These are phyloP conservation scores for Mycena rebaudengoi DNA, from an alignment of 768 basidiomycete genomes.

Conservation along the genomic window DNA sequence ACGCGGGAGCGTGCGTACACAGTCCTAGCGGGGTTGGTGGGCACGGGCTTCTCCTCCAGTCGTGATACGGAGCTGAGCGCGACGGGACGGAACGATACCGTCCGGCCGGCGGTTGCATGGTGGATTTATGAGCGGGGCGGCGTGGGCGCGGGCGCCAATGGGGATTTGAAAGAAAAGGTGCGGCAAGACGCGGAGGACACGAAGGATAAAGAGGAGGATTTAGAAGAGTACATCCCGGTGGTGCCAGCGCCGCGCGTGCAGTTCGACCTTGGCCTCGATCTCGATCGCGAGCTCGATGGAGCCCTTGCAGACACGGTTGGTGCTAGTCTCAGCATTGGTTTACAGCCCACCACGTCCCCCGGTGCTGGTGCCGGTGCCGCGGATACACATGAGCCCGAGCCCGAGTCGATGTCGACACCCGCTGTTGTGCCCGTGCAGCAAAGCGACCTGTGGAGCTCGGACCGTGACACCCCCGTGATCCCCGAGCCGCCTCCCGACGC, in stretches of 20 bases:
- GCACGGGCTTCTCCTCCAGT: conserved; percentile 19
- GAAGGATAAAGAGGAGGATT: neutral
- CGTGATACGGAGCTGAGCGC: conserved; percentile 8
- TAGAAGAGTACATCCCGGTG: conserved; percentile 1
- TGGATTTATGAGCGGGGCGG: conserved; percentile 16
- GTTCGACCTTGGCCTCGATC: conserved; percentile 11
- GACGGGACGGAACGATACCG: conserved; percentile 20
- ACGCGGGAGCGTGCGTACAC: conserved; percentile 8
- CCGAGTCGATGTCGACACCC: neutral
- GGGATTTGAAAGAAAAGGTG: neutral
- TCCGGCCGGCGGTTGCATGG: conserved; percentile 18
- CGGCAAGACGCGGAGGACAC: neutral
- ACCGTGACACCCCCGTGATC: conserved; percentile 3
- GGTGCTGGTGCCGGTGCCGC: conserved; percentile 2
- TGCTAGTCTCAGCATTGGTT: neutral
- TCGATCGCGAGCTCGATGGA: conserved; percentile 2
- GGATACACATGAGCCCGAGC: conserved; percentile 1
- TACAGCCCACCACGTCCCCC: neutral
- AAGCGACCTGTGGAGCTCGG: conserved; percentile 1
- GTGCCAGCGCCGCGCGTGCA: conserved; percentile 12
- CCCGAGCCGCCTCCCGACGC: conserved; percentile 3
- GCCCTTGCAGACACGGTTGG: conserved; percentile 1
- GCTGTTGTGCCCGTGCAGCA: neutral
- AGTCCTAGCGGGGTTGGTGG: conserved; percentile 17
- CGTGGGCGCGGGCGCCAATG: neutral